A percentile compares a stretch with the other conserved stretches of the same genome.
phyloP scores from a whole-genome alignment of 2,329 filamentous ascomycete species.

The Apiospora sp. region DNA sequence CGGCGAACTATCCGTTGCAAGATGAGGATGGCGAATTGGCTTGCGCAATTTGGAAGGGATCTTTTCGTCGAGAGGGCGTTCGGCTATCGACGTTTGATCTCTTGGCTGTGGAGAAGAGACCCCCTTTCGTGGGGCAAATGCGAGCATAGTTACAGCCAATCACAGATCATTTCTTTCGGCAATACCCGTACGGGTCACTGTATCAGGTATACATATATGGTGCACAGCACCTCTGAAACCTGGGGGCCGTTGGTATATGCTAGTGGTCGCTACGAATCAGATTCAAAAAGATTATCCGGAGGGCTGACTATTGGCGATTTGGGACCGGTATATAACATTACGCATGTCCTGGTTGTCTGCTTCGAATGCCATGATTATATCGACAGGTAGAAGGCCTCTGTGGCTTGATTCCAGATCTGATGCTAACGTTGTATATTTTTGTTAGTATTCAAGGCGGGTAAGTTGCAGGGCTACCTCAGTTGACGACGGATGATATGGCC shows the following conservation, averaged over 20 bases:
- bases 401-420: too few species aligned
- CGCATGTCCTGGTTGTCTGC: too few species aligned
- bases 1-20: not conserved
- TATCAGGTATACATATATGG: too few species aligned
- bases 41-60: not conserved
- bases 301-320: not conserved
- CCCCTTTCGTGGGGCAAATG: conserved; percentile 10
- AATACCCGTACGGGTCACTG: too few species aligned
- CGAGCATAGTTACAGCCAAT: not conserved
- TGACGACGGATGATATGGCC: too few species aligned
- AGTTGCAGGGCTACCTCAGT: too few species aligned
- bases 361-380: too few species aligned
- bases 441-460: too few species aligned
- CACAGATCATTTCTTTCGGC: not conserved
- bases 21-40: not conserved
- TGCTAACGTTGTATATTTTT: too few species aligned
- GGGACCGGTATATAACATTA: not conserved
- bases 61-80: not conserved
- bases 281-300: not conserved
- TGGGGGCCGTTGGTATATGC: too few species aligned
- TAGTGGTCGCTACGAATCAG: too few species aligned
- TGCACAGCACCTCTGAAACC: not conserved
- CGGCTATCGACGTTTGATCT: not conserved
- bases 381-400: too few species aligned
- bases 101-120: not conserved